Percentiles rank a stretch among this genome's conserved stretches.
Conservation (phyloP, 345 rosid genomes). For the Limnanthes douglasii region DNA sequence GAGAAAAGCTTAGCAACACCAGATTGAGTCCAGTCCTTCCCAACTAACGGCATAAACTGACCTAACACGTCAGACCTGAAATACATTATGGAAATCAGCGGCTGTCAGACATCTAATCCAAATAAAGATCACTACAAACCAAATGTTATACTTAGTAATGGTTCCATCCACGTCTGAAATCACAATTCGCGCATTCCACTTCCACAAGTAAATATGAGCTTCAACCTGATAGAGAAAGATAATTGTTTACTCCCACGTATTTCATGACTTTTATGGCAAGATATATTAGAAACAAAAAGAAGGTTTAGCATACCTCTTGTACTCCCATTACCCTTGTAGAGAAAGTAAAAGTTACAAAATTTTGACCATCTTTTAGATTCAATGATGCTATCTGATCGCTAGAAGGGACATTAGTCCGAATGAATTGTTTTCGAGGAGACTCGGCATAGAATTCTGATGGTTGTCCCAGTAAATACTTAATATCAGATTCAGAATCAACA, state of each 20-base stretch:
- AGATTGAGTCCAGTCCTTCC: conserved; percentile 94
- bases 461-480: conserved; percentile 22
- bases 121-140: conserved; percentile 2
- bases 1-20: conserved; percentile 90
- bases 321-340: conserved; percentile 80
- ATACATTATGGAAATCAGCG: conserved; percentile 10
- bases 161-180: conserved; percentile 97
- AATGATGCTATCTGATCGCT: conserved; percentile 79
- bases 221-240: conserved; percentile 40
- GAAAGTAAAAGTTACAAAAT: conserved; percentile 71
- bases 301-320: conserved; percentile 48
- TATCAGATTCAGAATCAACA: conserved; percentile 62
- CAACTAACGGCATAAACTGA: conserved; percentile 95
- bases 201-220: conserved; percentile 90
- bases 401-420: conserved; percentile 72
- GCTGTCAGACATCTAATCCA: neutral
- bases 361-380: conserved; percentile 90
- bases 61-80: conserved; percentile 92
- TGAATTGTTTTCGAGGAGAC: conserved; percentile 50
- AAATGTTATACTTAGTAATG: conserved; percentile 58
- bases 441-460: conserved; percentile 19
- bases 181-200: conserved; percentile 87
- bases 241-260: conserved; percentile 4
- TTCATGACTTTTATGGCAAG: too few species aligned
- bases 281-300: too few species aligned